These are phyloP conservation scores for Tritrichomonas musculus DNA, from an alignment of 208 protist genomes.

Conservation along the genomic window DNA sequence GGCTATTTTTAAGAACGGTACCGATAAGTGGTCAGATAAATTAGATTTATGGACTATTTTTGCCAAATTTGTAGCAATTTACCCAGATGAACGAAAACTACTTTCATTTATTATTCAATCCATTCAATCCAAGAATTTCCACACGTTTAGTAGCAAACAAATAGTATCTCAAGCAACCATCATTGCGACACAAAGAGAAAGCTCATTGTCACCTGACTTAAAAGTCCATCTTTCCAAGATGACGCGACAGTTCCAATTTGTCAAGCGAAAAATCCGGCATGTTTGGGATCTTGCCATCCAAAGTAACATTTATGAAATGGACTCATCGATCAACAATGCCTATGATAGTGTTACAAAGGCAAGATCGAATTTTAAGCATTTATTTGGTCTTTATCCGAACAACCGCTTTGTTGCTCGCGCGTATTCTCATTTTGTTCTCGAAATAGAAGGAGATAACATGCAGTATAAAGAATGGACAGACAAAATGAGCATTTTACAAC, in stretches of 20 bases:
- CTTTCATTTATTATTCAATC: neutral
- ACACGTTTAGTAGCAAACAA: neutral
- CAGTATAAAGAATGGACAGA: neutral
- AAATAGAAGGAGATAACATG: neutral
- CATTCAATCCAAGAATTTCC: neutral
- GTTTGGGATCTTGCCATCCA: neutral
- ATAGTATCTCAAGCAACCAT: neutral
- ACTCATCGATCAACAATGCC: neutral
- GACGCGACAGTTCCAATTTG: neutral
- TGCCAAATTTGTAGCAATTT: neutral
- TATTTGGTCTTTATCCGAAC: neutral
- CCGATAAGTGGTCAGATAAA: neutral
- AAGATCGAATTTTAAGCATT: neutral
- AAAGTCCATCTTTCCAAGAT: neutral
- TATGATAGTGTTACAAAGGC: neutral
- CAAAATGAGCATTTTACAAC: neutral
- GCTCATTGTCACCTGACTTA: neutral
- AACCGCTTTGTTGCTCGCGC: neutral
- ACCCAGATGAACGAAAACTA: neutral
- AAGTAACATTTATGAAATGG: neutral
- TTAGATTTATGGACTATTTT: neutral
- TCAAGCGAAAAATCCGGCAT: neutral
- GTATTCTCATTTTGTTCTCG: neutral
- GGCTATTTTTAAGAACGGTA: neutral
- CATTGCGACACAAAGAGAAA: neutral